Base-by-base conservation (phyloP, 345 rosid genomes). In the Populus tremula region DNA sequence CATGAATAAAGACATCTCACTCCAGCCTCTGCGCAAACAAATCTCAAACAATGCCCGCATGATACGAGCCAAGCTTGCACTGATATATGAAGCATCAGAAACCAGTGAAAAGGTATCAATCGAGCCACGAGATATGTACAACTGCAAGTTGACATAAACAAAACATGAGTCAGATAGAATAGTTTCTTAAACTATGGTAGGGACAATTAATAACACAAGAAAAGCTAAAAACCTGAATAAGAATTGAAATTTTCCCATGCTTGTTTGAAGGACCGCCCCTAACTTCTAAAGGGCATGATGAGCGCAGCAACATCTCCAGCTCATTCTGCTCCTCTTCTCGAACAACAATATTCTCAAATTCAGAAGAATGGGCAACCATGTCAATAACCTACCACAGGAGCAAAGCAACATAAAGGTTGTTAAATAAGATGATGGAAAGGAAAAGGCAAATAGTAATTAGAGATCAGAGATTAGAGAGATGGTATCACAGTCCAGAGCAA, bases 311-410 rank as follows among this genome's bases (percentile, higher is more conserved):
- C 61, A 73, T 86, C 90, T 95, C 99, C 72, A 95, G 87, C 86
- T 95, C 99, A 85, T 88, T 86, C 86, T 95, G 99, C 87, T 95
- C 99, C 79, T 95, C 99, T 75, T 95, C 99, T 85, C 99, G 88
- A 74, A 95, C 94, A 87, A 93, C 96, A 86, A 95, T 93, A 87
- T 95, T 95, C 85, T 85, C 93, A 86, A 95, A 95, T 81, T 95
- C 99, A 77, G 99, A 91, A 76, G 99, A 95, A 81, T 81, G 97
- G 74, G 98, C 97, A 81, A 95, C 98, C 99, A 95, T 95, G 76
- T 93, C 88, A 84, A 95, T 93, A 75, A 95, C 88, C 99, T 93
- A 81, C 67, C 33, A 23, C 14, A 76, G 68, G 77, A 80, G 73
- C 47, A 79, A 78, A 39, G 45, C 61, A 53, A 70, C 54, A 49